These are phyloP conservation scores for Cetraspora pellucida DNA, from an alignment of 192 early-diverging fungal species.

Conservation along the genomic window DNA sequence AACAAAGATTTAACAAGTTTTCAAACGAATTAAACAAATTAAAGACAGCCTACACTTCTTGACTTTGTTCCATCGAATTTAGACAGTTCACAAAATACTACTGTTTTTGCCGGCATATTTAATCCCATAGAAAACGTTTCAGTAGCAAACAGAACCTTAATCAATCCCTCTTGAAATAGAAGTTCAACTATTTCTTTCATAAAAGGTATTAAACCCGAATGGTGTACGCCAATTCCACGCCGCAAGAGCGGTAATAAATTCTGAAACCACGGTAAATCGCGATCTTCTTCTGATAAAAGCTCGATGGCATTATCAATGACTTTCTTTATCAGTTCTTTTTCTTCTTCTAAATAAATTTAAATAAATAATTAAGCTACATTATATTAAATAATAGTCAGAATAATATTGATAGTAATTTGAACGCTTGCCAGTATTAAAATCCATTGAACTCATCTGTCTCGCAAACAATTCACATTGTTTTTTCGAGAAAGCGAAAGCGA, in stretches of 20 bases:
- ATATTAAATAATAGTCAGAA: background rate
- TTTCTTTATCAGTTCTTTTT: constrained; percentile 79
- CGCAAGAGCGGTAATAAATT: constrained; percentile 88
- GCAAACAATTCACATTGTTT: constrained; percentile 92
- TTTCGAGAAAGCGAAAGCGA: constrained; percentile 96
- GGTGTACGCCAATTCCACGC: constrained; percentile 96
- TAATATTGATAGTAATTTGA: background rate
- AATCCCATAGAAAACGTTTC: constrained; percentile 99
- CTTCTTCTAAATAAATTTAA: constrained; percentile 39
- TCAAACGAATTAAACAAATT: background rate
- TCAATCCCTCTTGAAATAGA: constrained; percentile 93
- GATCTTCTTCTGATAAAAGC: constrained; percentile 86
- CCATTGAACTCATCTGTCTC: constrained; percentile 86
- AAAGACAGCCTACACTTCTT: constrained; percentile 67
- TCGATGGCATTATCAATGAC: constrained; percentile 89
- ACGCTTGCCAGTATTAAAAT: constrained; percentile 75
- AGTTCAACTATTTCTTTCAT: constrained; percentile 98
- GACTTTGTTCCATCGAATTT: constrained; percentile 92
- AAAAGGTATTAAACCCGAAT: constrained; percentile 93
- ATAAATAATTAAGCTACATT: background rate
- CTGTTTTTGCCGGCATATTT: constrained; percentile 99
- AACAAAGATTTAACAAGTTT: background rate
- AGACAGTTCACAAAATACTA: constrained; percentile 90
- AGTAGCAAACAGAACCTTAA: constrained; percentile 98
- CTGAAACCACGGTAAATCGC: constrained; percentile 87